Evolutionary conservation across 129 eudicot genomes (phyloP).

Genomic region (Escallonia rubra): DNA sequence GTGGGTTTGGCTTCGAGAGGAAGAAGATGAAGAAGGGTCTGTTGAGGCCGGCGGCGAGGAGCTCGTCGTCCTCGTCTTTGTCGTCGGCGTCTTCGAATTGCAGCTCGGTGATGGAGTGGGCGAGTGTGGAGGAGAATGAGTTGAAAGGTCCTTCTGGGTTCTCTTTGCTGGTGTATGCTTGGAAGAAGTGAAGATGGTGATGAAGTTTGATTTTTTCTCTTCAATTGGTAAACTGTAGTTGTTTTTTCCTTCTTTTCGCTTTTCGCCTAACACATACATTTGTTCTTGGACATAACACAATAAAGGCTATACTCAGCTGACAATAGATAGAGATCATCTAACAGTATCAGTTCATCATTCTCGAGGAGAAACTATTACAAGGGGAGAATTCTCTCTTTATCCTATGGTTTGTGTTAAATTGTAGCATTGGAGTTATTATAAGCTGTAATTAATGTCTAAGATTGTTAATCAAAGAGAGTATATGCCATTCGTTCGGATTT

Average conservation of each 20-base stretch:
- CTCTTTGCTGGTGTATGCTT: constrained; percentile 72
- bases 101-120: constrained; percentile 88
- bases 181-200: constrained; percentile 44
- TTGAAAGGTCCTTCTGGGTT: constrained; percentile 58
- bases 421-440: too few relatives aligned
- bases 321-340: too few relatives aligned
- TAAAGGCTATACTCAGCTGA: background rate
- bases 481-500: too few relatives aligned
- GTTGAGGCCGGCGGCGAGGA: constrained; percentile 32
- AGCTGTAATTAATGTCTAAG: too few relatives aligned
- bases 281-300: constrained; percentile 1
- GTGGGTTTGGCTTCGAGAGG: constrained; percentile 56
- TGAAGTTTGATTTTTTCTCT: background rate
- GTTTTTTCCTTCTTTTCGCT: background rate
- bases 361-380: too few relatives aligned
- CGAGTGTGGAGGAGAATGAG: constrained; percentile 66
- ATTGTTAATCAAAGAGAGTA: too few relatives aligned
- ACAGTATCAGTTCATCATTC: too few relatives aligned
- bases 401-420: too few relatives aligned
- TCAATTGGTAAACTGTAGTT: background rate
- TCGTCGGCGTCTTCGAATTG: constrained; percentile 65
- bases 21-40: constrained; percentile 60
- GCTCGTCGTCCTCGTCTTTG: constrained; percentile 42
- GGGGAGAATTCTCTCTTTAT: too few relatives aligned
- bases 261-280: constrained; percentile 11